Conservation (phyloP, 768 basidiomycete species). For the Cystoderma amianthinum region DNA sequence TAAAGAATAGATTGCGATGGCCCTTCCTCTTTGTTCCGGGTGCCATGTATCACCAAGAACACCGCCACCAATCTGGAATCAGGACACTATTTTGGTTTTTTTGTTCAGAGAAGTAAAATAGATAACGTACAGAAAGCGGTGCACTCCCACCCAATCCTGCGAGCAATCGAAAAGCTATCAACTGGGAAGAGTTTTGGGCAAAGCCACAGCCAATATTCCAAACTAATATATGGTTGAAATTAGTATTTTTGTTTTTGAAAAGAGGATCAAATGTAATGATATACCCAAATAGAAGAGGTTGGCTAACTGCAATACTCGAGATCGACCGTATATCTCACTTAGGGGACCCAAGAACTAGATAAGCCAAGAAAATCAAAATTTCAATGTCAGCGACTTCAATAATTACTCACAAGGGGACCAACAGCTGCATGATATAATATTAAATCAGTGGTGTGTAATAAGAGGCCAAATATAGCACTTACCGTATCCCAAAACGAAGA, state of each 20-base stretch:
- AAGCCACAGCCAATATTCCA: constrained; percentile 67
- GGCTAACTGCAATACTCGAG: constrained; percentile 49
- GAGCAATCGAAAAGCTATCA: constrained; percentile 65
- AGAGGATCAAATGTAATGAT: constrained; percentile 3
- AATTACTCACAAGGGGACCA: constrained; percentile 41
- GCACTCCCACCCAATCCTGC: constrained; percentile 71
- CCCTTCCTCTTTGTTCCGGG: constrained; percentile 56
- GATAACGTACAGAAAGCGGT: constrained; percentile 49
- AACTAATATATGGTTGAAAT: constrained; percentile 18
- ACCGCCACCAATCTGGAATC: constrained; percentile 49
- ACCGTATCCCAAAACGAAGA: constrained; percentile 52
- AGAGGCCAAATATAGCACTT: too few species aligned
- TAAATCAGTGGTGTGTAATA: too few species aligned
- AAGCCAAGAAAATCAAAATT: background rate
- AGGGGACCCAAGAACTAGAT: constrained; percentile 48
- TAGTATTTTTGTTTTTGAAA: background rate
- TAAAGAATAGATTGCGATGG: constrained; percentile 56
- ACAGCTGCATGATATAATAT: too few species aligned
- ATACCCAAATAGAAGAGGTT: constrained; percentile 65
- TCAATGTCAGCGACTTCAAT: too few species aligned
- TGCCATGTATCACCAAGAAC: constrained; percentile 57
- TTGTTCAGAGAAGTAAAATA: constrained; percentile 31
- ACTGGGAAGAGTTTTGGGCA: constrained; percentile 45
- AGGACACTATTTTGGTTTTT: too few species aligned
- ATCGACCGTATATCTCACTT: constrained; percentile 67